phyloP scores from a whole-genome alignment of 2,329 filamentous ascomycete species.

The Monilinia fructicola region DNA sequence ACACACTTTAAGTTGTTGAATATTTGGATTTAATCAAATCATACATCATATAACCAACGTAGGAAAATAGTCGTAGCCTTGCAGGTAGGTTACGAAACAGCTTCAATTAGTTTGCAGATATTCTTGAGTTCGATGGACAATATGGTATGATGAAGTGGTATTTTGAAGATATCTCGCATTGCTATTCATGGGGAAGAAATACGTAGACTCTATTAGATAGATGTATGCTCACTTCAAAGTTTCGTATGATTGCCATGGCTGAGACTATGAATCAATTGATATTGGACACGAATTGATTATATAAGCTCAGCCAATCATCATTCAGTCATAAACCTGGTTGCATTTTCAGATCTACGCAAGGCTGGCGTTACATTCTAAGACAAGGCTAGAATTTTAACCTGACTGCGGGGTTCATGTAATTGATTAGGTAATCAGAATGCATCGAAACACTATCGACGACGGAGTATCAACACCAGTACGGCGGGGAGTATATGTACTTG shows the following conservation, averaged over 20 bases:
- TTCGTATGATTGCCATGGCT: constrained; percentile 19
- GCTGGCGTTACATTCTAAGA: constrained; percentile 14
- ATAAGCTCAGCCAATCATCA: not conserved
- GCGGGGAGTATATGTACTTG: no score
- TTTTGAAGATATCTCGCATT: constrained; percentile 3
- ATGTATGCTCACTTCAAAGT: not conserved
- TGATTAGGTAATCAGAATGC: no score
- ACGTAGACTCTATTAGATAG: not conserved
- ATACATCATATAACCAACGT: constrained; percentile 25
- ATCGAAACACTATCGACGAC: no score
- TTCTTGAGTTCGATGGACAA: not conserved
- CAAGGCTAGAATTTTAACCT: constrained; percentile 8
- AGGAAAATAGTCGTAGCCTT: constrained; percentile 5
- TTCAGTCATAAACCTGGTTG: not conserved
- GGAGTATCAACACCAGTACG: no score
- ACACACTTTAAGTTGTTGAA: constrained; percentile 12
- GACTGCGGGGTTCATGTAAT: not conserved
- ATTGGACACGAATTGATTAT: constrained; percentile 21
- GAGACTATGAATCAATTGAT: constrained; percentile 12
- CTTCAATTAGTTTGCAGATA: not conserved
- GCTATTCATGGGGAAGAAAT: not conserved
- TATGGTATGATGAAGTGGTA: not conserved
- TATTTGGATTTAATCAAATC: constrained; percentile 27
- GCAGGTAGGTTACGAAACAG: not conserved
- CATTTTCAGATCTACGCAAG: not conserved